Base-by-base conservation (phyloP, 495 filamentous ascomycete genomes). In the Hypoxylon intermedium region DNA sequence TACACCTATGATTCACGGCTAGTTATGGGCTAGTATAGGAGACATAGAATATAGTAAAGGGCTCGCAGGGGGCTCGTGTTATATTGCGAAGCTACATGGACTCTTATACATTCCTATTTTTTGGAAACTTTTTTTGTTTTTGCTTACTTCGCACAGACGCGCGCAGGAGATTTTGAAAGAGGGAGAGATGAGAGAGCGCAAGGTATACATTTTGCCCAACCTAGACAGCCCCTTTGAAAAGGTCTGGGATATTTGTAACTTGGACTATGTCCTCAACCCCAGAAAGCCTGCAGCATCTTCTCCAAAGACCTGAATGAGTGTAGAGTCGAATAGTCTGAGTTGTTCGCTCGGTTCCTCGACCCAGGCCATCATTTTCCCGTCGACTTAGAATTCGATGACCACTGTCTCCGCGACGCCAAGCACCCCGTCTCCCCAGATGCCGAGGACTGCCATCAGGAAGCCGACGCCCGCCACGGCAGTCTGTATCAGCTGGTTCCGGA, bases 371-470 rank as follows among this genome's bases (percentile, higher is more conserved):
- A 26, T 12, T 41, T 37, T 0, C 19, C 15, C 42, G 9, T 23
- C 19, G 18, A 9, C 50, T 57, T 57, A 68, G 31, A 70, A 45
- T 11, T 60, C 43, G 7, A 60, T 6, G 18, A 54, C 20, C 1
- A 57, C 7, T 2, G 42, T 56, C 18, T 59, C 46, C 5, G 41
- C 7, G 24, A 49, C 41, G 21, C 43, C 31, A 55, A 58, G 69
- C n/a, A 75, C 77, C 15, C 87, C 88, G 79, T 97, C 92, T 1
- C 92, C 92, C 92, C 92, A 97, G 59, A 96, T 83, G 1, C 92
- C 92, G 18, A 97, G 81, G 34, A 96, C 83, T 3, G 84, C 85
- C 78, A 96, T 87, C 28, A 83, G 68, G 67, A 95, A 87, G 0
- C 83, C 91, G 50, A 88, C 9, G 1, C 87, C 87, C 20, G 83